phyloP scores from a whole-genome alignment of 2,329 filamentous ascomycete genomes.

The Aspergillus aculeatinus region DNA sequence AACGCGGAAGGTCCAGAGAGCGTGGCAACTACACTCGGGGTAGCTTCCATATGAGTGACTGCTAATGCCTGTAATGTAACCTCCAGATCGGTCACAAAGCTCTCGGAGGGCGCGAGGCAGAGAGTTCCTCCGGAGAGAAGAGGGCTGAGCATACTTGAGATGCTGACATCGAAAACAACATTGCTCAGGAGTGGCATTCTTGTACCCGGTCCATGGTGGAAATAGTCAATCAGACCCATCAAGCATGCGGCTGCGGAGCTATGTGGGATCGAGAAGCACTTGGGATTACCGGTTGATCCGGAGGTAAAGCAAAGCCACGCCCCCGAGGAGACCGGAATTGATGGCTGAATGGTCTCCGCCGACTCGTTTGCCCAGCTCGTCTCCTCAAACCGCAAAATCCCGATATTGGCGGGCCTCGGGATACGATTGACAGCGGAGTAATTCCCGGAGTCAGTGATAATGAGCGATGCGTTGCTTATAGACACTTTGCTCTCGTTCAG shows the following conservation, averaged over 20 bases:
- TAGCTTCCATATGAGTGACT: neutral
- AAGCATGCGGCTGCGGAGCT: neutral
- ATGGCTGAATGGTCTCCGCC: neutral
- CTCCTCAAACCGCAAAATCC: neutral
- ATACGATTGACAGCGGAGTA: neutral
- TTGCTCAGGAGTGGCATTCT: neutral
- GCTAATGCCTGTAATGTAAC: neutral
- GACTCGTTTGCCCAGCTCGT: neutral
- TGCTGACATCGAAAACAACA: neutral
- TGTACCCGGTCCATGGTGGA: neutral
- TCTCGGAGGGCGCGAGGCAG: neutral
- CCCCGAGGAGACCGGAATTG: neutral
- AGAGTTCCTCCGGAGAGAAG: neutral
- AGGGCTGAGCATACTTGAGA: neutral
- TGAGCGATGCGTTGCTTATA: neutral
- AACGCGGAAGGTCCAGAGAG: neutral
- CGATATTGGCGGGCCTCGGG: neutral
- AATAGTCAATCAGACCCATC: neutral
- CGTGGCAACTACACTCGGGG: neutral
- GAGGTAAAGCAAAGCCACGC: neutral
- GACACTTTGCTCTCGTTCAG: neutral
- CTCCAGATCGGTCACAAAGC: neutral
- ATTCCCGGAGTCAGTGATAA: neutral
- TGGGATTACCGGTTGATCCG: neutral
- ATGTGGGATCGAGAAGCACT: neutral